These are phyloP conservation scores for Penicillium sp. DNA, from an alignment of 2,329 filamentous ascomycete genomes.

Conservation along the genomic window DNA sequence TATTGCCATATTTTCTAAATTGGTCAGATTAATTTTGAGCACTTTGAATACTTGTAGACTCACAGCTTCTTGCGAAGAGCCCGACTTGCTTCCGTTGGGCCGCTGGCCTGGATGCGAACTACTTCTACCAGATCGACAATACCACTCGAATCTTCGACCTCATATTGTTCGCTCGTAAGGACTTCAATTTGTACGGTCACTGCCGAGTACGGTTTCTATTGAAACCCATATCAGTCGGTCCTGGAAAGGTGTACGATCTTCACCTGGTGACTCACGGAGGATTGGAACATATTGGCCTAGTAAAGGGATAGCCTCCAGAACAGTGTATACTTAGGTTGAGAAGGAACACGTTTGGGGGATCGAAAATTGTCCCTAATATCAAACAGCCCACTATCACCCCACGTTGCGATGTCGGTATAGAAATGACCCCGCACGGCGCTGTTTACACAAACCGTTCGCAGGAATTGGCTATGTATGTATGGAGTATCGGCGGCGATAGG, in stretches of 20 bases:
- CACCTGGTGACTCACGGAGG: constrained; percentile 27
- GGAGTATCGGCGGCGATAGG: not conserved
- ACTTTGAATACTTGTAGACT: constrained; percentile 28
- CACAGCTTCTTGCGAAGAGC: constrained; percentile 93
- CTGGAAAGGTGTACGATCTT: not conserved
- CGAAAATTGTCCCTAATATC: not conserved
- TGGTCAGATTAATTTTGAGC: constrained; percentile 10
- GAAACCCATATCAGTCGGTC: constrained; percentile 9
- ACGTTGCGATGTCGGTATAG: constrained; percentile 9
- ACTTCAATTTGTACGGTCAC: constrained; percentile 90
- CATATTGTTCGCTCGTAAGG: constrained; percentile 83
- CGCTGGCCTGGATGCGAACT: constrained; percentile 82
- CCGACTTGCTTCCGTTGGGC: constrained; percentile 83
- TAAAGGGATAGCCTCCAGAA: not conserved
- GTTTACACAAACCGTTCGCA: constrained; percentile 1
- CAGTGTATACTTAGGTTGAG: not conserved
- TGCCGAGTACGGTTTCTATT: constrained; percentile 82
- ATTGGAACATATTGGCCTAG: constrained; percentile 38
- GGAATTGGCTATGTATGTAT: not conserved
- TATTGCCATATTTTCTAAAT: constrained; percentile 80
- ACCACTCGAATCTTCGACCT: constrained; percentile 87
- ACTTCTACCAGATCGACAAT: constrained; percentile 94
- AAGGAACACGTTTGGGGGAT: not conserved
- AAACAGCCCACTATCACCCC: constrained; percentile 11
- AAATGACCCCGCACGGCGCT: constrained; percentile 19